A percentile compares a stretch with the other conserved stretches of the same genome.
Conservation (phyloP, 2,329 filamentous ascomycete species). For the Berkeleyomyces rouxiae region DNA sequence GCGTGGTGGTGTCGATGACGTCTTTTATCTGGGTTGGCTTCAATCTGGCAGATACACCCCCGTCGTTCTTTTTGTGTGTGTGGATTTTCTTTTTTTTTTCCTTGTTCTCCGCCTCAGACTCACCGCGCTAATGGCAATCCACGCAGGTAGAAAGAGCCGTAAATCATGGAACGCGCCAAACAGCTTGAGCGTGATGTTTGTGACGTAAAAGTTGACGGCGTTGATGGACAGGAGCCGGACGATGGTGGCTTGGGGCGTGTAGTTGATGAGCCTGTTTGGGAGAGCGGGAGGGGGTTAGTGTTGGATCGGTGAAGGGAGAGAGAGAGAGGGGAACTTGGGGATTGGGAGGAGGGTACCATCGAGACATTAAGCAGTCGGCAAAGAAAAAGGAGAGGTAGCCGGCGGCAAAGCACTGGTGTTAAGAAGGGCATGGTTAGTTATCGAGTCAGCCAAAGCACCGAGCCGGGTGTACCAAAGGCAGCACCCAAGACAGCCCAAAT, state of each 20-base stretch:
- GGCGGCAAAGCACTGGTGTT: slow-evolving; percentile 49
- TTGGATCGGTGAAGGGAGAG: not conserved
- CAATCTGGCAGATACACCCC: too few species aligned
- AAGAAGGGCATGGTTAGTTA: slow-evolving; percentile 2
- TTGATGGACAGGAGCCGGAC: slow-evolving; percentile 63
- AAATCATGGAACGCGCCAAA: slow-evolving; percentile 54
- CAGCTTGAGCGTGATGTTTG: slow-evolving; percentile 53
- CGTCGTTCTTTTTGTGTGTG: too few species aligned
- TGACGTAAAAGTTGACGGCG: slow-evolving; percentile 58
- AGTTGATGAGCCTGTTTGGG: slow-evolving; percentile 56
- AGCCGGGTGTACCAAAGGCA: not conserved
- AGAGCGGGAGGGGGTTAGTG: not conserved
- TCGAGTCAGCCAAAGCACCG: not conserved
- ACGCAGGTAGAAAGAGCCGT: slow-evolving; percentile 55
- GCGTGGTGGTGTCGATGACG: not conserved
- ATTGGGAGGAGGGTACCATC: slow-evolving; percentile 40
- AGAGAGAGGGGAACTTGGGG: not conserved
- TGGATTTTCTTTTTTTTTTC: too few species aligned
- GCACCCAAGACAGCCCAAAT: not conserved
- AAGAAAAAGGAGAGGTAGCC: slow-evolving; percentile 72
- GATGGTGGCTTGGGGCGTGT: slow-evolving; percentile 64
- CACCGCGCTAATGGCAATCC: slow-evolving; percentile 63
- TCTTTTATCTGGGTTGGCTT: not conserved
- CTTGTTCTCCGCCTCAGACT: slow-evolving; percentile 15
- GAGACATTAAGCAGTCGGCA: slow-evolving; percentile 69